Evolutionary conservation across 2,329 filamentous ascomycete genomes (phyloP), one percentile per base, ranked within the genome.

Genomic region (Xylariaceae sp.): DNA sequence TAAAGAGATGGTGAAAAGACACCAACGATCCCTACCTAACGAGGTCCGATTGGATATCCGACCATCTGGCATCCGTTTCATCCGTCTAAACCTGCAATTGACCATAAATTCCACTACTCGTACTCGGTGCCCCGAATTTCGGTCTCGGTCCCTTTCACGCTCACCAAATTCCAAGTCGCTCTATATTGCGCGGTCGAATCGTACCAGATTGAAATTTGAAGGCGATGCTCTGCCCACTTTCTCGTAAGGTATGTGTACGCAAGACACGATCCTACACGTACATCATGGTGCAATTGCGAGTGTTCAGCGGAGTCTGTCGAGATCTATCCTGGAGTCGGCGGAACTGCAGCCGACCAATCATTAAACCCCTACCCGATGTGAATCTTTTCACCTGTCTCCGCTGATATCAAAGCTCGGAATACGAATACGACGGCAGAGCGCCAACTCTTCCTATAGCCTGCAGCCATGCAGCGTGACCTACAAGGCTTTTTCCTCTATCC

Each of bases 391-490:
- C 50, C 45, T n/a, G 50, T 33, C 50, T 53, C 54, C 50, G 41
- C 54, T 43, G 9, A 37, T 20, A 30, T 10, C n/a, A 21, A n/a
- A 57, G 54, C 46, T 57, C 54, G 54, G n/a, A 57, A 57, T 57
- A 57, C 54, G 54, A 57, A 57, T 57, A 57, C 54, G 54, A 21
- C 24, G 3, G 33, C 39, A n/a, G n/a, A n/a, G n/a, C n/a, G n/a
- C n/a, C n/a, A n/a, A n/a, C n/a, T n/a, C n/a, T n/a, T n/a, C n/a
- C n/a, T n/a, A n/a, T n/a, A n/a, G n/a, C n/a, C n/a, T n/a, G n/a
- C n/a, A n/a, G n/a, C n/a, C n/a, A n/a, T n/a, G n/a, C n/a, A n/a
- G n/a, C n/a, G n/a, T n/a, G n/a, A n/a, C n/a, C n/a, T n/a, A n/a
- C n/a, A n/a, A n/a, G n/a, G n/a, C n/a, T n/a, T n/a, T n/a, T n/a